Evolutionary conservation across 1,284 basidiomycete genomes (phyloP), one percentile per base, ranked within the genome.

Genomic region (Tilletia horrida): DNA sequence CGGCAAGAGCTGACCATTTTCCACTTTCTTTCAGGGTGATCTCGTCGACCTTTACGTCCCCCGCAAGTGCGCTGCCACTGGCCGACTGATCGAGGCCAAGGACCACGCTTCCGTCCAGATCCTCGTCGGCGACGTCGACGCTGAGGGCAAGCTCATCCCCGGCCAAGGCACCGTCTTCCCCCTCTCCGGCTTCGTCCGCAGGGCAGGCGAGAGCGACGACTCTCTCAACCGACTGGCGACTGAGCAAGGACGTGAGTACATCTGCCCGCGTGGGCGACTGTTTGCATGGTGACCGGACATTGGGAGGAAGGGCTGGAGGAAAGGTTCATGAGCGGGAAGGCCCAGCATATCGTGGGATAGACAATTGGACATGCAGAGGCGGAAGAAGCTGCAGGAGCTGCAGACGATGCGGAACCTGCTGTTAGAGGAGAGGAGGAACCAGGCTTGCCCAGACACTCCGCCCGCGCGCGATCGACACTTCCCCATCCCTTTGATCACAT

Each of bases 1-100:
- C 43, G 43, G 13, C n/a, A 45, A 45, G 43, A 16, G 25, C 62
- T 25, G 3, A 25, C 62, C n/a, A 6, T 59, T 4, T 35, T 11
- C 55, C 7, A 13, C 18, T 59, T 35, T 40, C 44, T 21, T 29
- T 42, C 77, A 97, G 92, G 94, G 95, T 86, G 87, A 92, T 84
- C 94, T 98, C 84, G 95, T 98, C 83, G 95, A 98, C 88, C 93
- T 98, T 85, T 98, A 98, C 88, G 93, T 98, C 83, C 95, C 95
- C 84, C 92, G 95, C 87, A 97, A 98, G 86, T 98, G 96, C 73
- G 80, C 80, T 31, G 81, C 80, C 71, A 76, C 82, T 90, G 92
- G 93, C 88, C 91, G 93, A 77, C 87, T 97, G 82, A 97, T 97
- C 84, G 95, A 92, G 79, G 91, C 95, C 82, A 97, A 98, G 87